phyloP scores from a whole-genome alignment of 768 basidiomycete genomes.

The Collybiopsis luxurians region DNA sequence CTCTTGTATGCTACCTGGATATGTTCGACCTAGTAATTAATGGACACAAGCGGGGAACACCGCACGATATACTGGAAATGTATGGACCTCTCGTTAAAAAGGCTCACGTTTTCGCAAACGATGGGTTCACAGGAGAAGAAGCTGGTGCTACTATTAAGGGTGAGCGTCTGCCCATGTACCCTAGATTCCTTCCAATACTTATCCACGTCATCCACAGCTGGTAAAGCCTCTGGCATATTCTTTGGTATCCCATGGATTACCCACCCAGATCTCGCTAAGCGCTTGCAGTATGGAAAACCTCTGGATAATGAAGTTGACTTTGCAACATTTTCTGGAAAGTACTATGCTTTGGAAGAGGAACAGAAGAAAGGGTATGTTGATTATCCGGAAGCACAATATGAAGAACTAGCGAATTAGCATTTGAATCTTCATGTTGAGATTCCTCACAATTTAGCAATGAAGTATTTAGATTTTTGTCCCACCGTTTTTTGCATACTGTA shows the following conservation, averaged over 20 bases:
- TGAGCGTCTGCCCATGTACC: too few relatives aligned
- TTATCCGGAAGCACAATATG: conserved; percentile 3
- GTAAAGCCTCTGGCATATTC: conserved; percentile 18
- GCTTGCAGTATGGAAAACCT: conserved; percentile 19
- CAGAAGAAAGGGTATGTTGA: conserved; percentile 5
- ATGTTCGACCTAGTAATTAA: background rate
- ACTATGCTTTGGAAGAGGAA: background rate
- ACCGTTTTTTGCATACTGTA: too few relatives aligned
- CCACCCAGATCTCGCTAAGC: conserved; percentile 25
- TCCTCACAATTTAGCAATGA: too few relatives aligned
- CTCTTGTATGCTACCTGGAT: background rate
- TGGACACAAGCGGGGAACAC: conserved; percentile 17
- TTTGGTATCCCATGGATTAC: conserved; percentile 23
- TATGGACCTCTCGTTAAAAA: conserved; percentile 23
- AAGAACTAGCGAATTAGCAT: too few relatives aligned
- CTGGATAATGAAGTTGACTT: conserved; percentile 16
- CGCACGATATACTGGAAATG: conserved; percentile 24
- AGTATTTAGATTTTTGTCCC: too few relatives aligned
- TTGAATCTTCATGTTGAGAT: too few relatives aligned
- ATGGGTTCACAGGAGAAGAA: conserved; percentile 19
- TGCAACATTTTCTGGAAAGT: conserved; percentile 11
- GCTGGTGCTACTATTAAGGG: conserved; percentile 14
- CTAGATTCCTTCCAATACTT: background rate
- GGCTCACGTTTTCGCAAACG: conserved; percentile 22
- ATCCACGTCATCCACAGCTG: background rate